phyloP scores from a whole-genome alignment of 106 monocot genomes.

The Dactylorhiza incarnata region DNA sequence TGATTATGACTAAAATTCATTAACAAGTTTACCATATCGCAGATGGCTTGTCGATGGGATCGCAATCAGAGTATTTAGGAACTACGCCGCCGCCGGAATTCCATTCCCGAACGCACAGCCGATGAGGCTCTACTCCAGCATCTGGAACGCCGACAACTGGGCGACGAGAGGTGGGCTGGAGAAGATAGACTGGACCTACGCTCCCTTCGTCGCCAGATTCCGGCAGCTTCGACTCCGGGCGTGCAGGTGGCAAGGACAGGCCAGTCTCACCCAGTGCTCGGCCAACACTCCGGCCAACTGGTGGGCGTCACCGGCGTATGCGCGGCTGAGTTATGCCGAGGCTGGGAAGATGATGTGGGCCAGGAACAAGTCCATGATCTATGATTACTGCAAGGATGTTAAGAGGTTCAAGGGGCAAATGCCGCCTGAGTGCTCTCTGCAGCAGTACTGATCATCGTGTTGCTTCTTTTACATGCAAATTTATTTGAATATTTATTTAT shows the following conservation, averaged over 20 bases:
- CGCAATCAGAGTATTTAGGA: slow-evolving; percentile 49
- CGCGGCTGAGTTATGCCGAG: slow-evolving; percentile 9
- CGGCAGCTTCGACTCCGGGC: slow-evolving; percentile 19
- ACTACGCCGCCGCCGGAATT: slow-evolving; percentile 40
- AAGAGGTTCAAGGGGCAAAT: slow-evolving; percentile 11
- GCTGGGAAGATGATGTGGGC: slow-evolving; percentile 22
- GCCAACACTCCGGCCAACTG: slow-evolving; percentile 12
- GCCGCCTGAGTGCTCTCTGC: slow-evolving; percentile 17
- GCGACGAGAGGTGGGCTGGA: slow-evolving; percentile 50
- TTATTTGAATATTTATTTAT: neutral
- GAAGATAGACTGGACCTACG: slow-evolving; percentile 59
- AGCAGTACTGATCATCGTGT: neutral
- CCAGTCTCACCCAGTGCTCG: neutral
- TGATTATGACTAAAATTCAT: too few species aligned
- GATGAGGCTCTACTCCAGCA: slow-evolving; percentile 60
- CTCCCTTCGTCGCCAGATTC: slow-evolving; percentile 60
- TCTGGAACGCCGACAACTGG: slow-evolving; percentile 73
- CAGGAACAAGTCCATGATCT: slow-evolving; percentile 25
- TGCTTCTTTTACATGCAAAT: neutral
- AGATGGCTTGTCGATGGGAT: slow-evolving; percentile 54
- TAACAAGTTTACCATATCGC: neutral
- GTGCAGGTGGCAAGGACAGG: neutral
- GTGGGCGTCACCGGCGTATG: slow-evolving; percentile 9
- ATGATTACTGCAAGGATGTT: slow-evolving; percentile 23
- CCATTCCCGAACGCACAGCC: slow-evolving; percentile 41